Base-by-base conservation (phyloP, 768 basidiomycete genomes). In the Suillus subalutaceus region DNA sequence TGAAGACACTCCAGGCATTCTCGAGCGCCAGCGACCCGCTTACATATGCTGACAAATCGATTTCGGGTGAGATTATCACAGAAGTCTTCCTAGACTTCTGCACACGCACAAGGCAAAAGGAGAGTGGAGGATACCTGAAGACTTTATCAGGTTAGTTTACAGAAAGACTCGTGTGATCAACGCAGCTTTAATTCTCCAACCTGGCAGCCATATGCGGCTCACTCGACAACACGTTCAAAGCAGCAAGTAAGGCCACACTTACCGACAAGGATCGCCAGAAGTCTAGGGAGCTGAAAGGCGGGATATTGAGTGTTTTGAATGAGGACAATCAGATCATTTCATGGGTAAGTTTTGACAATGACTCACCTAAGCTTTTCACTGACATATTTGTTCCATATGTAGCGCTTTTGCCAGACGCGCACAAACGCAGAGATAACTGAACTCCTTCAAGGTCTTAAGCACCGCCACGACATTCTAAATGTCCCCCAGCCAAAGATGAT, bases 31-130 rank as follows among this genome's bases (percentile, higher is more conserved):
- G 59, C 0, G 35, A 70, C 43, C 15, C 20, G 2, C 37, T 23
- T 6, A 65, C 43, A 8, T 67, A 68, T 52, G 65, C 40, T 50
- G 64, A 65, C 53, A 44, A 43, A 26, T 65, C 56, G 1, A 69
- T 73, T 37, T 65, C 67, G 0, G 65, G 68, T 35, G 71, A 76
- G 26, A 8, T 72, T 5, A 69, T 76, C 12, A 64, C 70, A 2
- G 73, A 73, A 1, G 53, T 72, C 5, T 73, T 68, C 56, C 32
- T 63, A 20, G 63, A 69, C 7, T 73, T 75, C 61, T 26, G 46
- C 18, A n/a, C 60, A 35, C 15, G 48, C 6, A 53, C 52, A 48
- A 38, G 52, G 53, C 63, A 46, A 35, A 44, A 20, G 10, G 43
- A 62, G 35, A 46, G 43, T 32, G 44, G 38, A 30, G 6, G 6